Conservation (phyloP, 148 eudicot genomes). For the Suaeda aralocaspica region DNA sequence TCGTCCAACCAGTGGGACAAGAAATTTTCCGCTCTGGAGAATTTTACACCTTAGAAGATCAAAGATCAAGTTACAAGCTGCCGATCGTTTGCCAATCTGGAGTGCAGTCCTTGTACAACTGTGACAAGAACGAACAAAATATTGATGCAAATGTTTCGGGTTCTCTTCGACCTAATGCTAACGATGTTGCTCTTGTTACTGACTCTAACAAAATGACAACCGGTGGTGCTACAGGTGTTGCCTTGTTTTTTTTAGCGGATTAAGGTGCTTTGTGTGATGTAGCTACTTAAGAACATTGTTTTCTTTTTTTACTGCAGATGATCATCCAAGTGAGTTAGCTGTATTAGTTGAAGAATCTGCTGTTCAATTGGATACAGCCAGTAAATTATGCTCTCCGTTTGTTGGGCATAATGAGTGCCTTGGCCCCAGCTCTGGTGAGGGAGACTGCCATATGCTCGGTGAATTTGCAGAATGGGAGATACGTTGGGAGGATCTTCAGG, state of each 20-base stretch:
- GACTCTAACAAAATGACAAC: conserved; percentile 25
- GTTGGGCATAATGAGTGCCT: conserved; percentile 33
- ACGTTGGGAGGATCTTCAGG: conserved; percentile 90
- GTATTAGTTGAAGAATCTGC: conserved; percentile 24
- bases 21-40: conserved; percentile 29
- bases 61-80: conserved; percentile 38
- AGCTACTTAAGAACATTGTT: conserved; percentile 18
- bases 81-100: conserved; percentile 35
- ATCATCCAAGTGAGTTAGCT: conserved; percentile 22
- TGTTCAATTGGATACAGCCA: conserved; percentile 28
- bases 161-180: conserved; percentile 25
- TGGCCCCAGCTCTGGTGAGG: conserved; percentile 38
- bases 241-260: conserved; percentile 12
- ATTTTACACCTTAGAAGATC: conserved; percentile 24
- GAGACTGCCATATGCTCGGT: conserved; percentile 54
- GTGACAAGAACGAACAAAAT: conserved; percentile 26
- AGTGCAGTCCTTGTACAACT: conserved; percentile 24
- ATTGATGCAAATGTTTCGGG: conserved; percentile 18
- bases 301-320: conserved; percentile 30
- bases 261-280: conserved; percentile 17
- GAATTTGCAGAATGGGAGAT: conserved; percentile 93
- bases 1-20: conserved; percentile 32
- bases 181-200: conserved; percentile 24
- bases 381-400: conserved; percentile 19
- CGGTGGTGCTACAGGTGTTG: conserved; percentile 29